Evolutionary conservation across 2,329 filamentous ascomycete genomes (phyloP).

Genomic region (Zymoseptoria crescenta): DNA sequence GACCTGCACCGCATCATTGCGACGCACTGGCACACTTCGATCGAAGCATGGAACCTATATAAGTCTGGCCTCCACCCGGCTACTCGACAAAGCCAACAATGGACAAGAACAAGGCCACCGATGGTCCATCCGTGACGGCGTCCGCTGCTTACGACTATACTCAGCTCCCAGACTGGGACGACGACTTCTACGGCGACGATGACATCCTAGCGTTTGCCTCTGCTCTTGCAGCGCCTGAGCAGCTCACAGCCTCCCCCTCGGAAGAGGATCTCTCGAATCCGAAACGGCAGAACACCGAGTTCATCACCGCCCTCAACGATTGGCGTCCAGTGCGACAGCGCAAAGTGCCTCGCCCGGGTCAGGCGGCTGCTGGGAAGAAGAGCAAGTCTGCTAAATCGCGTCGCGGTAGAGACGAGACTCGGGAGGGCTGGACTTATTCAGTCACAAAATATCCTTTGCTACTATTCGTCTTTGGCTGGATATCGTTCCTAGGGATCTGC

Average conservation of each 20-base stretch:
- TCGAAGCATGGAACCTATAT: neutral
- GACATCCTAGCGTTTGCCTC: slow-evolving; percentile 72
- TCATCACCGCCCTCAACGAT: slow-evolving; percentile 88
- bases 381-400: slow-evolving; percentile 28
- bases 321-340: slow-evolving; percentile 83
- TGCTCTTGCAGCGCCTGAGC: slow-evolving; percentile 73
- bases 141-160: slow-evolving; percentile 56
- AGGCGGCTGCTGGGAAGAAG: slow-evolving; percentile 25
- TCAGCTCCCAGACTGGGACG: slow-evolving; percentile 68
- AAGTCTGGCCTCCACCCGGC: neutral
- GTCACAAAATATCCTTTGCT: slow-evolving; percentile 90
- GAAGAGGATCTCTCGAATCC: slow-evolving; percentile 46
- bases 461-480: slow-evolving; percentile 70
- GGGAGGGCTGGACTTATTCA: slow-evolving; percentile 85
- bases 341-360: slow-evolving; percentile 34
- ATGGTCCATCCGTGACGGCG: slow-evolving; percentile 41
- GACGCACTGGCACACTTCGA: neutral
- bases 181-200: slow-evolving; percentile 64
- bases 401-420: slow-evolving; percentile 72
- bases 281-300: slow-evolving; percentile 40
- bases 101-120: slow-evolving; percentile 38
- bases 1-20: neutral
- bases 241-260: slow-evolving; percentile 47
- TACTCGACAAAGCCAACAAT: neutral
- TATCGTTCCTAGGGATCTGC: slow-evolving; percentile 60